A percentile compares a stretch with the other conserved stretches of the same genome.
phyloP scores from a whole-genome alignment of 352 stramenopile species.

The Globisporangium acanthophoron region DNA sequence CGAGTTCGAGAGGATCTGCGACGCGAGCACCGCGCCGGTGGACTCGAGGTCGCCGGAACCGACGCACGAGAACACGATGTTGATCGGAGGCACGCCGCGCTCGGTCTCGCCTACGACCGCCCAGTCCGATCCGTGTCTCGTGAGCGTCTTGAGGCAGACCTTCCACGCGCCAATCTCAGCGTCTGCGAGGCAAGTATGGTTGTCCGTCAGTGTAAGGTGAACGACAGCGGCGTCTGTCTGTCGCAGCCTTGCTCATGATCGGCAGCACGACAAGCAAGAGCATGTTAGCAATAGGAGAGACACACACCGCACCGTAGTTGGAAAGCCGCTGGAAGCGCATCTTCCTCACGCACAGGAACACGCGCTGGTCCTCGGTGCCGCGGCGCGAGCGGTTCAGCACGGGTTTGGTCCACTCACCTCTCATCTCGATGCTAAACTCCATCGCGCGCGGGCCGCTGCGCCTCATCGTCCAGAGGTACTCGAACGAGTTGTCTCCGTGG shows the following conservation, averaged over 20 bases:
- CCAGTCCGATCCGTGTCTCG: conserved; percentile 69
- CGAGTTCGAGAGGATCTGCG: conserved; percentile 63
- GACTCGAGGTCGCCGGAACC: conserved; percentile 33
- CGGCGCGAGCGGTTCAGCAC: conserved; percentile 70
- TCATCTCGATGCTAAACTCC: conserved; percentile 70
- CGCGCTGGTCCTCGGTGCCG: conserved; percentile 62
- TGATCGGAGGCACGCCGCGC: conserved; percentile 55
- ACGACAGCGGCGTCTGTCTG: too few relatives aligned
- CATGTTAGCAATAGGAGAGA: too few relatives aligned
- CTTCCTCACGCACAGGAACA: conserved; percentile 49
- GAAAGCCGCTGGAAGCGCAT: conserved; percentile 72
- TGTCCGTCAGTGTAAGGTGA: not conserved
- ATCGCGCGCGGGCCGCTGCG: conserved; percentile 45
- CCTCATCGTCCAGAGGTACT: conserved; percentile 69
- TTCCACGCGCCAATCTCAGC: conserved; percentile 51
- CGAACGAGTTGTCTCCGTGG: conserved; percentile 79
- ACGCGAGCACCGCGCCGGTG: conserved; percentile 28
- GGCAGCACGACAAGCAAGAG: not conserved
- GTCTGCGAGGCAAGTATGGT: conserved; percentile 23
- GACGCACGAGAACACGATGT: conserved; percentile 53
- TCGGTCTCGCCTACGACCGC: conserved; percentile 57
- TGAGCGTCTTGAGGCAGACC: conserved; percentile 61
- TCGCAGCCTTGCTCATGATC: too few relatives aligned
- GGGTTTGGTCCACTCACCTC: conserved; percentile 59
- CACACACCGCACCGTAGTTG: conserved; percentile 47